phyloP scores from a whole-genome alignment of 441 rosid species.

The Corymbia citriodora region DNA sequence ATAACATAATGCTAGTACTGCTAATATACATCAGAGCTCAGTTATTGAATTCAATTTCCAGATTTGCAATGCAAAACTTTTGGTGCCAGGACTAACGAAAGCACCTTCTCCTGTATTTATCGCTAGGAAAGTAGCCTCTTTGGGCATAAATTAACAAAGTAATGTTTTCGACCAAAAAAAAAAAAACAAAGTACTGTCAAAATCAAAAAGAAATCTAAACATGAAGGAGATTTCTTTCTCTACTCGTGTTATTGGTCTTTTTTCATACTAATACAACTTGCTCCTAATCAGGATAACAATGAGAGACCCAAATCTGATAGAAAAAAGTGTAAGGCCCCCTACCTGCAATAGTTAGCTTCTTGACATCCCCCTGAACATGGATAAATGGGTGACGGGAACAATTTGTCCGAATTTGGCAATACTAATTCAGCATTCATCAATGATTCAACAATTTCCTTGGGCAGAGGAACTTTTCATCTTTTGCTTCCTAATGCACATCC shows the following conservation, averaged over 20 bases:
- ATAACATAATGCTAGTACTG: neutral
- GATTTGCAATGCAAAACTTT: neutral
- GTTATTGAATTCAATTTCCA: too few relatives aligned
- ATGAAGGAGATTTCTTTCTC: neutral
- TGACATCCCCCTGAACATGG: slow-evolving; percentile 64
- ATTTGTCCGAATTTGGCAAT: slow-evolving; percentile 48
- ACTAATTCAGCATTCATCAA: slow-evolving; percentile 51
- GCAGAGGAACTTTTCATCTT: slow-evolving; percentile 24
- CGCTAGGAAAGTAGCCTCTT: neutral
- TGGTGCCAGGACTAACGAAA: neutral
- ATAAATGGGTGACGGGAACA: slow-evolving; percentile 46
- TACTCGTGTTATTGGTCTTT: neutral
- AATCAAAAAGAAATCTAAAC: neutral
- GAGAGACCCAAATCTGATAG: neutral
- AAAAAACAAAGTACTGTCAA: fast-evolving
- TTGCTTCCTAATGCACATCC: slow-evolving; percentile 45
- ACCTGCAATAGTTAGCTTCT: slow-evolving; percentile 82
- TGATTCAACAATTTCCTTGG: slow-evolving; percentile 38
- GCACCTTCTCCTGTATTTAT: neutral
- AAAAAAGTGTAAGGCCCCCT: neutral
- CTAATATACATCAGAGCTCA: neutral
- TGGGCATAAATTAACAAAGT: neutral
- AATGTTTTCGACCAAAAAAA: neutral
- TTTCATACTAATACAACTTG: neutral
- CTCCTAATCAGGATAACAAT: neutral